phyloP scores from a whole-genome alignment of 495 filamentous ascomycete genomes.

The Penicillium alfredii region DNA sequence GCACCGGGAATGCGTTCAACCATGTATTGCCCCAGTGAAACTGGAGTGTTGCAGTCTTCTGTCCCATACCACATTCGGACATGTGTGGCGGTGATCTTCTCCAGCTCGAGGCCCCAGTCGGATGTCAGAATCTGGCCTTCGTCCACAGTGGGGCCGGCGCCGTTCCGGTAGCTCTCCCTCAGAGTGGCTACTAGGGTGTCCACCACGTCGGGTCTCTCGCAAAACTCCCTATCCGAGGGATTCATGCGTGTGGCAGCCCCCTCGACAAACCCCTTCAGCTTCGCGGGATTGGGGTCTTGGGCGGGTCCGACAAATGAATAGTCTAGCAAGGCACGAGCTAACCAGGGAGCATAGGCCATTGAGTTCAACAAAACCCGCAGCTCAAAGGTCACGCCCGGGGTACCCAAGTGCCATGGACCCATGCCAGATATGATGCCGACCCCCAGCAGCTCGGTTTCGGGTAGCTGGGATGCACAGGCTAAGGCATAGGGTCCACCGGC shows the following conservation, averaged over 20 bases:
- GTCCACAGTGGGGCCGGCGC: neutral
- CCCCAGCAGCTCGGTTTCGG: conserved; percentile 4
- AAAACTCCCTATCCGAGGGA: conserved; percentile 1
- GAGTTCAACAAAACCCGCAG: neutral
- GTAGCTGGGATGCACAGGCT: conserved; percentile 31
- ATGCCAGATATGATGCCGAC: conserved; percentile 2
- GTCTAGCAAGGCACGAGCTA: conserved; percentile 1
- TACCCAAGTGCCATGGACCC: conserved; percentile 3
- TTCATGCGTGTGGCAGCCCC: conserved; percentile 1
- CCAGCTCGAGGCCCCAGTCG: conserved; percentile 5
- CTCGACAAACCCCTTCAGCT: neutral
- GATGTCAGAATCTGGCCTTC: conserved; percentile 5
- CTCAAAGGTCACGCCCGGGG: neutral
- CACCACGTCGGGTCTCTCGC: conserved; percentile 1
- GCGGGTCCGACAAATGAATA: neutral
- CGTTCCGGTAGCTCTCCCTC: conserved; percentile 2
- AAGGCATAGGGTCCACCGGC: conserved; percentile 37
- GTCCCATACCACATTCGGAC: conserved; percentile 7
- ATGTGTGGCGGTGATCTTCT: neutral
- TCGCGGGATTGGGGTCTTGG: conserved; percentile 1
- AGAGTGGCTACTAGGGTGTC: neutral
- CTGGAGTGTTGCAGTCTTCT: conserved; percentile 2
- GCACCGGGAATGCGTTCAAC: conserved; percentile 3
- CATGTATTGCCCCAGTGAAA: conserved; percentile 1
- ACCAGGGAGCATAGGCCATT: conserved; percentile 3